These are phyloP conservation scores for Escovopsis sp. DNA, from an alignment of 2,329 filamentous ascomycete genomes.

Conservation along the genomic window DNA sequence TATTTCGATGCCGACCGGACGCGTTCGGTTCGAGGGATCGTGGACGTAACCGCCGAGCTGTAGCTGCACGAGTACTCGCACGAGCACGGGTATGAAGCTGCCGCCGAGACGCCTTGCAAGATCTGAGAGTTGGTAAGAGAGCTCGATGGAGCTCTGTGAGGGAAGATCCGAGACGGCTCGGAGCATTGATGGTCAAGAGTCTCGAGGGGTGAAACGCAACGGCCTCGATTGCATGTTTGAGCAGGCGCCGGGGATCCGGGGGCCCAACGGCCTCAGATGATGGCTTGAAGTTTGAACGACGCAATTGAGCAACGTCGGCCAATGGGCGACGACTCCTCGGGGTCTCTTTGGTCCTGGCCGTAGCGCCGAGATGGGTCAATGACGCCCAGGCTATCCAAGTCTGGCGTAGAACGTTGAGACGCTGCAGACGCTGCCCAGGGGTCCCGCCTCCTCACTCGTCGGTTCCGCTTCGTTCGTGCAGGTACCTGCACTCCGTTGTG, in stretches of 20 bases:
- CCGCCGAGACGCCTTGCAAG: background rate
- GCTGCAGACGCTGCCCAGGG: background rate
- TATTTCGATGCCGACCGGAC: too few species aligned
- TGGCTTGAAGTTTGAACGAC: background rate
- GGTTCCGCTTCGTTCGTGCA: too few species aligned
- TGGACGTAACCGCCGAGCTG: too few species aligned
- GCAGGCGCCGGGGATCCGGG: slow-evolving; percentile 6
- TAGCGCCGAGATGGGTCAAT: slow-evolving; percentile 6
- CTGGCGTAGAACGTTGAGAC: slow-evolving; percentile 2
- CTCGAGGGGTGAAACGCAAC: slow-evolving; percentile 7
- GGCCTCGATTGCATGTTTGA: slow-evolving; percentile 6
- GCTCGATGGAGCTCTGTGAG: background rate
- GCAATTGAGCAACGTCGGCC: slow-evolving; percentile 8
- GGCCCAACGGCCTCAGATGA: too few species aligned
- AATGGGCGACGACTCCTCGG: slow-evolving; percentile 2
- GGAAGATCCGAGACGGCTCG: background rate
- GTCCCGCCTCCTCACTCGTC: background rate
- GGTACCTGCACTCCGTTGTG: background rate
- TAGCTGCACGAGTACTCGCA: too few species aligned
- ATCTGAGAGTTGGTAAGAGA: background rate
- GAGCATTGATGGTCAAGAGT: slow-evolving; percentile 1
- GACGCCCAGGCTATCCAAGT: background rate
- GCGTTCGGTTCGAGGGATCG: too few species aligned
- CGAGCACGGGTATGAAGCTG: too few species aligned
- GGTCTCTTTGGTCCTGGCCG: background rate